Conservation (phyloP, 768 basidiomycete genomes). For the Rhizopogon sp. region DNA sequence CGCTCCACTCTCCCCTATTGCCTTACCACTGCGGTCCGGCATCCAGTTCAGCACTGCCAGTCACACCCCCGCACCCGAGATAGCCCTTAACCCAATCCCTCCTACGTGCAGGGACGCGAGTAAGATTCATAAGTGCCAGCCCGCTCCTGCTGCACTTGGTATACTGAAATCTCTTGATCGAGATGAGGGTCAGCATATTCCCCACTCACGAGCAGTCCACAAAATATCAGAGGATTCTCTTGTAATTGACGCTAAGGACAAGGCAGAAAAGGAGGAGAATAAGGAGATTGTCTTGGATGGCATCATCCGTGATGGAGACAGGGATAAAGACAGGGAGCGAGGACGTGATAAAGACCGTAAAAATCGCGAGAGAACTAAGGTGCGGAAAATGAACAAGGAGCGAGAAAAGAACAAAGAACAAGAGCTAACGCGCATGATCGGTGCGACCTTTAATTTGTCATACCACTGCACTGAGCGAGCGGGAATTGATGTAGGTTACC, state of each 20-base stretch:
- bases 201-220: slow-evolving; percentile 1
- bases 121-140: slow-evolving; percentile 22
- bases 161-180: slow-evolving; percentile 65
- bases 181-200: slow-evolving; percentile 19
- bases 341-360: slow-evolving; percentile 9
- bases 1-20: no score
- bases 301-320: slow-evolving; percentile 30
- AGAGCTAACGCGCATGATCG: slow-evolving; percentile 71
- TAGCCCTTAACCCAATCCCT: slow-evolving; percentile 11
- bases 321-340: slow-evolving; percentile 23
- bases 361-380: slow-evolving; percentile 8
- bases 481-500: slow-evolving; percentile 42
- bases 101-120: slow-evolving; percentile 15
- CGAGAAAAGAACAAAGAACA: slow-evolving; percentile 20
- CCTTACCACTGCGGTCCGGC: slow-evolving; percentile 30
- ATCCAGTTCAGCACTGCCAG: slow-evolving; percentile 40
- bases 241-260: slow-evolving; percentile 6
- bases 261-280: slow-evolving; percentile 43
- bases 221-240: slow-evolving; percentile 29
- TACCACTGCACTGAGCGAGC: background rate
- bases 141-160: slow-evolving; percentile 37
- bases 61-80: slow-evolving; percentile 9
- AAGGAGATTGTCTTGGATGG: slow-evolving; percentile 50
- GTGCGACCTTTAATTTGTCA: slow-evolving; percentile 28
- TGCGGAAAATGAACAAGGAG: slow-evolving; percentile 34